Conservation (phyloP, 495 filamentous ascomycete species). For the Pyrenula aspistea region DNA sequence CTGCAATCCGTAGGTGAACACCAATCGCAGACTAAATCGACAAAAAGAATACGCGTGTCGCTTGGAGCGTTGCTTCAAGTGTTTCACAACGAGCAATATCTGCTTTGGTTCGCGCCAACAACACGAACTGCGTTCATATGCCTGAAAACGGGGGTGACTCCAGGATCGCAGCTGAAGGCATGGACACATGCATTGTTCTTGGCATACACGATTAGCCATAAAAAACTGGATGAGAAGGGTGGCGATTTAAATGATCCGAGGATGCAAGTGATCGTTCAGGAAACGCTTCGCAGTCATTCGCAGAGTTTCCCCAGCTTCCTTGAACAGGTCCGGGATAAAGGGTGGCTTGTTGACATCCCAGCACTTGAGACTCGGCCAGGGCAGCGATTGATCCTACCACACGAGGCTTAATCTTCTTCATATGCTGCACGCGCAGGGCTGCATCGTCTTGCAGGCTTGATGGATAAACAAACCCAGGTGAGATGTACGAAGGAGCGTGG, state of each 20-base stretch:
- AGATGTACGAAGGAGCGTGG: too few relatives aligned
- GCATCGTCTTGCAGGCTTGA: too few relatives aligned
- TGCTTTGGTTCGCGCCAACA: conserved; percentile 38
- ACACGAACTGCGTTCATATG: conserved; percentile 37
- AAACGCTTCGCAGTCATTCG: background rate
- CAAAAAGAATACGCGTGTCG: conserved; percentile 13
- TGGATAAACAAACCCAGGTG: too few relatives aligned
- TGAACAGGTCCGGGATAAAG: conserved; percentile 28
- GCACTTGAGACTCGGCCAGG: conserved; percentile 47
- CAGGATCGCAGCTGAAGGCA: conserved; percentile 45
- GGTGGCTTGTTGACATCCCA: conserved; percentile 48
- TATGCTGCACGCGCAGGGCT: too few relatives aligned
- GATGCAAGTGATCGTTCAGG: background rate
- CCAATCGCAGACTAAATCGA: conserved; percentile 25
- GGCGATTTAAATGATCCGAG: background rate
- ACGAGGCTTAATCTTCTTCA: too few relatives aligned
- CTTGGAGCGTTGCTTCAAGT: conserved; percentile 34
- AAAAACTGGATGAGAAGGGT: background rate
- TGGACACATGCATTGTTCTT: conserved; percentile 63
- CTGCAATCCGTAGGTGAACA: conserved; percentile 16
- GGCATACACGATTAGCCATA: background rate
- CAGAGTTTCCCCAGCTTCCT: conserved; percentile 14
- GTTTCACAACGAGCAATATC: conserved; percentile 37
- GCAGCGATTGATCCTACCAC: conserved; percentile 19
- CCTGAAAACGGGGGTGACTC: conserved; percentile 45